phyloP scores from a whole-genome alignment of 2,329 filamentous ascomycete genomes.

The Epichloe festucae region DNA sequence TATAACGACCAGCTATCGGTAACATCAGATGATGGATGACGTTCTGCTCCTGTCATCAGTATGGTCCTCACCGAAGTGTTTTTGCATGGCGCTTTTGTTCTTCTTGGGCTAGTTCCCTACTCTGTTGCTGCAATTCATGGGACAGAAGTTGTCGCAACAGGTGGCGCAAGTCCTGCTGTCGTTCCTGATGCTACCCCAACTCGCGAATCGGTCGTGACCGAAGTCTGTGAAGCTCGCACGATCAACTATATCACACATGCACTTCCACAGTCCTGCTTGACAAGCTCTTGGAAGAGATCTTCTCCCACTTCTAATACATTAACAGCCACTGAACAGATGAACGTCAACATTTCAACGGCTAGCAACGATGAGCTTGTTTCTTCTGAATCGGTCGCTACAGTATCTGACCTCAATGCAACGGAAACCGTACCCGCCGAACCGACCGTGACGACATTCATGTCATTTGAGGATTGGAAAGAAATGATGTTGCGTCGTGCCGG shows the following conservation, averaged over 20 bases:
- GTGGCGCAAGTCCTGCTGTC: not conserved
- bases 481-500: conserved; percentile 79
- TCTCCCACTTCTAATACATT: conserved; percentile 7
- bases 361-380: not conserved
- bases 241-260: conserved; percentile 75
- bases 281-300: conserved; percentile 40
- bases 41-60: not conserved
- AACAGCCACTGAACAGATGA: not conserved
- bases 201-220: not conserved
- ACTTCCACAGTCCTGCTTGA: conserved; percentile 62
- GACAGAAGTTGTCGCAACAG: not conserved
- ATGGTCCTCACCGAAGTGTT: conserved; percentile 5
- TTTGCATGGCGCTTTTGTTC: not conserved
- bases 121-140: not conserved
- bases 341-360: not conserved
- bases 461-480: conserved; percentile 97
- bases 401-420: not conserved
- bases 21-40: conserved; percentile 4
- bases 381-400: not conserved
- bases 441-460: conserved; percentile 53
- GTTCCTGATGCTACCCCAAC: not conserved
- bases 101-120: not conserved
- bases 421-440: conserved; percentile 6
- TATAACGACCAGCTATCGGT: not conserved
- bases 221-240: conserved; percentile 43